Evolutionary conservation across 2,329 filamentous ascomycete species (phyloP).

Genomic region (Fusarium liriodendri): DNA sequence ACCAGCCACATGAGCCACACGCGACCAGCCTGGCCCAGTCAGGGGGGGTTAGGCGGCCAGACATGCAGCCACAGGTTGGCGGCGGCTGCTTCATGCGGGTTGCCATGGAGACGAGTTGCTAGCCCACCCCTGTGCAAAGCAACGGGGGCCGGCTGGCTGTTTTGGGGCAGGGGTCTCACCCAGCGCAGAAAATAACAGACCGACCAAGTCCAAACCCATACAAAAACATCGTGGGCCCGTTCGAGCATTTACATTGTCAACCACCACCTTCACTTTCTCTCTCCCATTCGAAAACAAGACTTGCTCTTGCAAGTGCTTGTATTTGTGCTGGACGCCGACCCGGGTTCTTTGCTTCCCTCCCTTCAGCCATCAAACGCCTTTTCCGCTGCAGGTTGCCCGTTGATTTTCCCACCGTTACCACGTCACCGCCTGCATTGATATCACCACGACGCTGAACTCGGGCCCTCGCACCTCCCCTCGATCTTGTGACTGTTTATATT

Average conservation of each 20-base stretch:
- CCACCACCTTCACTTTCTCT: slow-evolving; percentile 37
- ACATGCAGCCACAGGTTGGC: slow-evolving; percentile 14
- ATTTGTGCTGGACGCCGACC: slow-evolving; percentile 16
- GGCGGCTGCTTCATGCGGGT: slow-evolving; percentile 11
- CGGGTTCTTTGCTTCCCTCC: slow-evolving; percentile 15
- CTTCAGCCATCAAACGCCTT: slow-evolving; percentile 17
- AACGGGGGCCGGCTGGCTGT: slow-evolving; percentile 32
- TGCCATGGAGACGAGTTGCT: slow-evolving; percentile 36
- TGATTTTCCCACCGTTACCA: slow-evolving; percentile 13
- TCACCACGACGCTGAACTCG: slow-evolving; percentile 17
- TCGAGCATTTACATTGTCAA: slow-evolving; percentile 34
- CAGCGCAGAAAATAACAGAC: slow-evolving; percentile 41
- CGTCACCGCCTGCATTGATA: slow-evolving; percentile 38
- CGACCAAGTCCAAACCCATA: slow-evolving; percentile 34
- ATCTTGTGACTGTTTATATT: slow-evolving; percentile 24
- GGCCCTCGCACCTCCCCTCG: slow-evolving; percentile 19
- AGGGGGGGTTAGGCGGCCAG: slow-evolving; percentile 4
- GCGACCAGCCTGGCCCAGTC: not conserved
- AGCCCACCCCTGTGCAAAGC: slow-evolving; percentile 21
- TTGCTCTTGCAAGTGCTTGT: slow-evolving; percentile 32
- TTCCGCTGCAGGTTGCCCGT: slow-evolving; percentile 24
- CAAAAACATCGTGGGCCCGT: slow-evolving; percentile 48
- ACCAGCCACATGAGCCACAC: slow-evolving; percentile 35
- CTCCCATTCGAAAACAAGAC: slow-evolving; percentile 11
- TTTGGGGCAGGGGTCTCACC: slow-evolving; percentile 39